Conservation (phyloP, 1,139 yeast species). For the Pneumocystis canis region DNA sequence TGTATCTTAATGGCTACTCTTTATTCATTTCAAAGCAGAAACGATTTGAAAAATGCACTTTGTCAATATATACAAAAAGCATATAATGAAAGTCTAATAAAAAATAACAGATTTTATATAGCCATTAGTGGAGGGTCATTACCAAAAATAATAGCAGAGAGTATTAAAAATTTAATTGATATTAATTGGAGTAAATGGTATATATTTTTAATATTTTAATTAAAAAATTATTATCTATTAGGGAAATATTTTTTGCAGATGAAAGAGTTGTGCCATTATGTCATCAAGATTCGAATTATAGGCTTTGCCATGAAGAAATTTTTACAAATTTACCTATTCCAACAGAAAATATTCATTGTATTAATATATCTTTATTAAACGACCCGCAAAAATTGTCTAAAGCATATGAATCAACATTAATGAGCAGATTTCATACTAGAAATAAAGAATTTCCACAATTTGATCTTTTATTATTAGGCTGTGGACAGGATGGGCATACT, state of each 20-base stretch:
- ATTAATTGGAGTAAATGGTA: conserved; percentile 84
- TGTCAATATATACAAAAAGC: conserved; percentile 61
- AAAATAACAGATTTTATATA: conserved; percentile 54
- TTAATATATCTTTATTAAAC: conserved; percentile 57
- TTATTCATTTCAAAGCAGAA: conserved; percentile 9
- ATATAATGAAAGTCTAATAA: conserved; percentile 49
- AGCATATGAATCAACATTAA: conserved; percentile 68
- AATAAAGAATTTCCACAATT: conserved; percentile 73
- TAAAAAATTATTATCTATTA: conserved; percentile 3
- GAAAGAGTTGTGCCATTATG: conserved; percentile 87
- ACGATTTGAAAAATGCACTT: conserved; percentile 9
- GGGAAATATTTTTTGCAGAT: conserved; percentile 85
- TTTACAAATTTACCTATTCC: conserved; percentile 47
- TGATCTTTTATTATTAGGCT: conserved; percentile 77
- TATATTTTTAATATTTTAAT: conserved; percentile 5
- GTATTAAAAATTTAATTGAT: conserved; percentile 48
- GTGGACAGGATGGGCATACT: conserved; percentile 98
- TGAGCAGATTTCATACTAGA: conserved; percentile 86
- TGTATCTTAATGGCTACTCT: conserved; percentile 8
- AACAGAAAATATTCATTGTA: conserved; percentile 64
- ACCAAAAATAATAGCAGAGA: conserved; percentile 72
- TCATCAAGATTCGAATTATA: conserved; percentile 74
- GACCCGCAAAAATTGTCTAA: conserved; percentile 95
- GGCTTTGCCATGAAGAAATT: conserved; percentile 68
- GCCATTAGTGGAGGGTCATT: conserved; percentile 90